These are phyloP conservation scores for Delonix regia DNA, from an alignment of 306 rosid genomes.

Conservation along the genomic window DNA sequence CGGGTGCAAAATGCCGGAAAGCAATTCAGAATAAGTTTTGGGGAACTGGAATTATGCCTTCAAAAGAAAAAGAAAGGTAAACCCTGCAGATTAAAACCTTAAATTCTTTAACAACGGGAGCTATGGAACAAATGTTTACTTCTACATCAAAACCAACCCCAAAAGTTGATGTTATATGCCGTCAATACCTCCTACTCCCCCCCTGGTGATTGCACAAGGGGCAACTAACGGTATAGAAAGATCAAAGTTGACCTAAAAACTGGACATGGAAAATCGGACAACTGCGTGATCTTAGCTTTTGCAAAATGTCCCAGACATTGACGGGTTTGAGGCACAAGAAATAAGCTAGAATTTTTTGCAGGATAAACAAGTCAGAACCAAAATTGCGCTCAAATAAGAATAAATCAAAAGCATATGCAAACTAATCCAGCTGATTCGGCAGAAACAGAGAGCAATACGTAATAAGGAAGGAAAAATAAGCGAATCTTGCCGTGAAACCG, in stretches of 20 bases:
- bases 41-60: not conserved
- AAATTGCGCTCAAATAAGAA: not conserved
- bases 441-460: not conserved
- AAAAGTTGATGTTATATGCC: constrained; percentile 15
- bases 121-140: not conserved
- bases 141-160: constrained; percentile 24
- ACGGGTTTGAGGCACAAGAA: not conserved
- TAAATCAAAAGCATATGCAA: constrained; percentile 12
- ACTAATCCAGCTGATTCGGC: constrained; percentile 27
- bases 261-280: not conserved
- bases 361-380: not conserved
- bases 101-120: not conserved
- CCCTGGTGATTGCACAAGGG: constrained; percentile 5
- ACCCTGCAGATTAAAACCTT: not conserved
- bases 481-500: not conserved
- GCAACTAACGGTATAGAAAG: not conserved
- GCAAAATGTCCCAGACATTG: not conserved
- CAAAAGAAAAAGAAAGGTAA: not conserved
- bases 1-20: not conserved
- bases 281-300: not conserved
- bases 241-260: constrained; percentile 15
- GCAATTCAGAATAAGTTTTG: not conserved
- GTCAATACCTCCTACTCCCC: not conserved
- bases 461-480: not conserved
- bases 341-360: not conserved